Evolutionary conservation across 345 rosid species (phyloP).

Genomic region (Heritiera fomes): DNA sequence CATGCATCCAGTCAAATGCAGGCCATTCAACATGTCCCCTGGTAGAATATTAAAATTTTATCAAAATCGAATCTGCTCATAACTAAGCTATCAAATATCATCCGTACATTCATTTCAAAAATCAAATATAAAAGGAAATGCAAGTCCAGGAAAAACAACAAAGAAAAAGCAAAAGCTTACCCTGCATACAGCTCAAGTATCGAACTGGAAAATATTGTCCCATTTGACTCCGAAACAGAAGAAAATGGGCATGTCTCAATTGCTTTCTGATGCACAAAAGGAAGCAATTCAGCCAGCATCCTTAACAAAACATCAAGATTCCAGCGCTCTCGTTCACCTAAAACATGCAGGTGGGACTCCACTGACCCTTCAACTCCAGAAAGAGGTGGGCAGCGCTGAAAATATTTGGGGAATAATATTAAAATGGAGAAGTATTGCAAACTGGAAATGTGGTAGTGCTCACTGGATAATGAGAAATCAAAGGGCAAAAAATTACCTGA

Average conservation of each 20-base stretch:
- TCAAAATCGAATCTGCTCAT: conserved; percentile 18
- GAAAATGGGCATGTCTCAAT: conserved; percentile 82
- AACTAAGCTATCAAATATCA: conserved; percentile 14
- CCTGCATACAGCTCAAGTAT: conserved; percentile 72
- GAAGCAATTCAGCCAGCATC: conserved; percentile 77
- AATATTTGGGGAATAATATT: conserved; percentile 20
- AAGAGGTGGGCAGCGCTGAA: conserved; percentile 88
- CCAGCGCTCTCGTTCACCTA: conserved; percentile 98
- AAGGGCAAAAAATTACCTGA: conserved; percentile 52
- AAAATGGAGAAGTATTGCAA: conserved; percentile 4
- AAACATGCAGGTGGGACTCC: conserved; percentile 81
- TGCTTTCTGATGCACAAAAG: conserved; percentile 68
- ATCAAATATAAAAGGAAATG: conserved; percentile 15
- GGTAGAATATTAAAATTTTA: conserved; percentile 29
- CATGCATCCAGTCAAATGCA: conserved; percentile 91
- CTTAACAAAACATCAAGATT: conserved; percentile 83
- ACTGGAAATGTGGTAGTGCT: background rate
- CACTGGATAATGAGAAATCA: conserved; percentile 2
- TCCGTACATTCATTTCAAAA: background rate
- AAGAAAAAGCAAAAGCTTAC: conserved; percentile 37
- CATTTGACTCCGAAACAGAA: conserved; percentile 45
- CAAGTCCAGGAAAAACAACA: background rate
- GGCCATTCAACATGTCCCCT: conserved; percentile 89
- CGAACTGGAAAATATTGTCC: conserved; percentile 48
- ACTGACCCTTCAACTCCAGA: conserved; percentile 96